These are phyloP conservation scores for Saccharomycopsis fermentans DNA, from an alignment of 805 yeast genomes.

Conservation along the genomic window DNA sequence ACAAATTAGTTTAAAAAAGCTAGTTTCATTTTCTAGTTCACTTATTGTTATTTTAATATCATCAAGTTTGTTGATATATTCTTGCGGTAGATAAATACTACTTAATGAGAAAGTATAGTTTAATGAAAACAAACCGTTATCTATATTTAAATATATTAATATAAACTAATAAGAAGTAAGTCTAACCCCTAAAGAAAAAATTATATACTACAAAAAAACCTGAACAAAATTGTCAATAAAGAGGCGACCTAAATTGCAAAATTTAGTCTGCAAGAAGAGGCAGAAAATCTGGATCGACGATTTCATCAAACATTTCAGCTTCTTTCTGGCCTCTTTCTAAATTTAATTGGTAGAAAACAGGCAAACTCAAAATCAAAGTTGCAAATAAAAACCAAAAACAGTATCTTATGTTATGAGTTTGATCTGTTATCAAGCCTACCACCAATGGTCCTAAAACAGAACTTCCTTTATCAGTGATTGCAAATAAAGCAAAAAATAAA, in stretches of 20 bases:
- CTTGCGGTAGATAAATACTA: background rate
- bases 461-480: conserved; percentile 75
- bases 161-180: background rate
- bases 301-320: conserved; percentile 34
- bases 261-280: background rate
- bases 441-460: conserved; percentile 64
- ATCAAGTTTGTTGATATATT: background rate
- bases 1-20: conserved; percentile 24
- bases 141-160: background rate
- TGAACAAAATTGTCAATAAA: background rate
- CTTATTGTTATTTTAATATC: background rate
- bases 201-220: background rate
- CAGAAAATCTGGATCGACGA: conserved; percentile 7
- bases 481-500: conserved; percentile 63
- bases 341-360: conserved; percentile 45
- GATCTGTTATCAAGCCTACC: conserved; percentile 64
- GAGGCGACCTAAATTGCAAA: background rate
- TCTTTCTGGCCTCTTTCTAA: conserved; percentile 52
- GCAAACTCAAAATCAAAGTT: conserved; percentile 45
- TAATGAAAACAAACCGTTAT: background rate
- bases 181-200: background rate
- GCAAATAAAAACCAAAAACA: conserved; percentile 55
- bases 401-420: conserved; percentile 63
- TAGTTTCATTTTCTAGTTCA: no score
- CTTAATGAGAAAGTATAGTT: background rate